Percentiles rank a stretch among this genome's conserved stretches.
Evolutionary conservation across 768 basidiomycete species (phyloP).

Genomic region (Pleurotus platypus): DNA sequence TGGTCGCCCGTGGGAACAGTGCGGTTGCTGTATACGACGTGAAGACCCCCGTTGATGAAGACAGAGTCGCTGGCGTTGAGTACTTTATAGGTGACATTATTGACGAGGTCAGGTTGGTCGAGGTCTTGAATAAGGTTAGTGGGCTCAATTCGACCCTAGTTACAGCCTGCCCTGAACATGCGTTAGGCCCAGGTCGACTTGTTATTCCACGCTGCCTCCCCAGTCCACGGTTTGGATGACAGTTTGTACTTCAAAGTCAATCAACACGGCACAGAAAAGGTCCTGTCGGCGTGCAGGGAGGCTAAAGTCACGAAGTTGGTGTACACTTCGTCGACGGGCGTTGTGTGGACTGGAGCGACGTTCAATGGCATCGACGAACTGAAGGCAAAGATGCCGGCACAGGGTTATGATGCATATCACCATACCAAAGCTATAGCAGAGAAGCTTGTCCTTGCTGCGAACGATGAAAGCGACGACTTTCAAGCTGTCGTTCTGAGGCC

Average conservation of each 20-base stretch:
- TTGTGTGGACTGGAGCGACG: constrained; percentile 43
- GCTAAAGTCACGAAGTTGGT: constrained; percentile 43
- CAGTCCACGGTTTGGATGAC: constrained; percentile 32
- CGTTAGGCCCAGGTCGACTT: constrained; percentile 23
- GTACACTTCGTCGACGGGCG: constrained; percentile 49
- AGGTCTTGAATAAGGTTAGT: constrained; percentile 25
- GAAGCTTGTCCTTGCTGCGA: constrained; percentile 42
- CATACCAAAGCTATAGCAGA: constrained; percentile 52
- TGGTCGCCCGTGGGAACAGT: constrained; percentile 35
- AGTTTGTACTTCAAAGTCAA: constrained; percentile 48
- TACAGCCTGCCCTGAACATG: too few relatives aligned
- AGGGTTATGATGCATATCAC: constrained; percentile 46
- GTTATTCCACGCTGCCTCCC: constrained; percentile 55
- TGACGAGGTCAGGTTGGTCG: constrained; percentile 32
- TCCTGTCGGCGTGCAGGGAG: constrained; percentile 38
- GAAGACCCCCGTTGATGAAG: constrained; percentile 39
- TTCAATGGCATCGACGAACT: constrained; percentile 48
- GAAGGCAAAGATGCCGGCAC: constrained; percentile 35
- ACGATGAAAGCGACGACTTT: constrained; percentile 35
- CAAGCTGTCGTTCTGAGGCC: constrained; percentile 48
- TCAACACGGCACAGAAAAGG: constrained; percentile 42
- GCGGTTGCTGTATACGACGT: constrained; percentile 48
- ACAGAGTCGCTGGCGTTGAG: constrained; percentile 28
- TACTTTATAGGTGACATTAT: constrained; percentile 50
- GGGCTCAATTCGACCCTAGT: too few relatives aligned